Conservation (phyloP, 805 yeast genomes). For the Myxozyma nipponensis region DNA sequence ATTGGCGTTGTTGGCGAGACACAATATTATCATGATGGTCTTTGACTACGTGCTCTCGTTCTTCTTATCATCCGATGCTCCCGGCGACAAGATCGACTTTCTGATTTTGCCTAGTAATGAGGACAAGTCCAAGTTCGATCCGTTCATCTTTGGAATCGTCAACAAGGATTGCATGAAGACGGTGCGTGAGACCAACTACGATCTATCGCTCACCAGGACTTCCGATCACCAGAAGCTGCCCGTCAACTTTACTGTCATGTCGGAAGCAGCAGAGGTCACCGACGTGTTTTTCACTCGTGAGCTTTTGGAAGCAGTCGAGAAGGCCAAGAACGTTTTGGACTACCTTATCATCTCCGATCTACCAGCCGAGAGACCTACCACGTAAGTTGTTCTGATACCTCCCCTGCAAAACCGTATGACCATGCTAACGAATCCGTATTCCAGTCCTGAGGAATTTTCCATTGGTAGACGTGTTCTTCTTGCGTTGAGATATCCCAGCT, state of each 20-base stretch:
- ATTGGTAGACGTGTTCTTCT: conserved; percentile 52
- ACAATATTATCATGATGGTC: conserved; percentile 64
- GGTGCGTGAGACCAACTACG: conserved; percentile 72
- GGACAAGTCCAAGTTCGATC: conserved; percentile 46
- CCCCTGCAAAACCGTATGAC: neutral
- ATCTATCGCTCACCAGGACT: conserved; percentile 78
- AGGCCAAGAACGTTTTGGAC: conserved; percentile 50
- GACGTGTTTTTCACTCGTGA: conserved; percentile 55
- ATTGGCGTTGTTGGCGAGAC: conserved; percentile 70
- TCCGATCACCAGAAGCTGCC: conserved; percentile 70
- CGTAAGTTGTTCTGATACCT: conserved; percentile 24
- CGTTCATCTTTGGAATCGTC: conserved; percentile 78
- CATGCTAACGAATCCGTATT: neutral
- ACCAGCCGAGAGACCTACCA: conserved; percentile 64
- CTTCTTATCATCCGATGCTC: conserved; percentile 48
- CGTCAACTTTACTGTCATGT: conserved; percentile 74
- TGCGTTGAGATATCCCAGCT: conserved; percentile 51
- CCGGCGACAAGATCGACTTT: conserved; percentile 56
- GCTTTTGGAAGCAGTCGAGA: conserved; percentile 43
- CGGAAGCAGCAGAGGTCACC: conserved; percentile 79
- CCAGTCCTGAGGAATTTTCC: conserved; percentile 47
- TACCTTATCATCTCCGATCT: conserved; percentile 81
- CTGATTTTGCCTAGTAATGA: conserved; percentile 57
- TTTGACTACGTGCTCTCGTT: conserved; percentile 60
- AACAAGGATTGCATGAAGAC: conserved; percentile 79